phyloP scores from a whole-genome alignment of 306 rosid species.

The Acacia acuminata region DNA sequence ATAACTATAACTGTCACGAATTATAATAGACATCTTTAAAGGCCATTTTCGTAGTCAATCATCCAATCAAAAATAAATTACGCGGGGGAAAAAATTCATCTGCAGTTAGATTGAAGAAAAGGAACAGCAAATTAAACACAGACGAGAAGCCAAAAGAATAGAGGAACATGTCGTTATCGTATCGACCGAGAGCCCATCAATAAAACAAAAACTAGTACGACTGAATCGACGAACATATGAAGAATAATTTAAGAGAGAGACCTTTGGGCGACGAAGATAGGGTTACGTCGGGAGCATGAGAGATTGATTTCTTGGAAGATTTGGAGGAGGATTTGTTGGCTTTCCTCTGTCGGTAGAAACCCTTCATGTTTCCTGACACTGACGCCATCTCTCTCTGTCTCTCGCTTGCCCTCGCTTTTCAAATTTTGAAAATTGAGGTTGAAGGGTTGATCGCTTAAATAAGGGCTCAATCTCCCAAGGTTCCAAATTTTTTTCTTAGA shows the following conservation, averaged over 20 bases:
- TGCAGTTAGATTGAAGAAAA: not conserved
- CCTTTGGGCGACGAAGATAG: conserved; percentile 56
- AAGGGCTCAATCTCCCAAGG: not conserved
- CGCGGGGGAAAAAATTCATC: not conserved
- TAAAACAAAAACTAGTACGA: not conserved
- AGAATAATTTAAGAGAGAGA: not conserved
- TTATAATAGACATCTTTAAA: not conserved
- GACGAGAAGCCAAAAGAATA: not conserved
- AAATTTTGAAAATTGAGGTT: conserved; percentile 35
- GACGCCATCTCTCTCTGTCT: conserved; percentile 36
- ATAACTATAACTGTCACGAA: not conserved
- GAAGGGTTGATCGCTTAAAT: not conserved
- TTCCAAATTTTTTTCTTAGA: not conserved
- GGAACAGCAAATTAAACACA: not conserved
- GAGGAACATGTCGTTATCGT: not conserved
- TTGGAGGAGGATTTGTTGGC: conserved; percentile 15
- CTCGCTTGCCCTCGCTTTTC: conserved; percentile 15
- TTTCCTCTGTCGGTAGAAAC: conserved; percentile 66
- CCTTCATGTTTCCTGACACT: conserved; percentile 49
- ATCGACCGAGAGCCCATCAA: not conserved
- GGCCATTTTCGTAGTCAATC: not conserved
- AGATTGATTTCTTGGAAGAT: conserved; percentile 38
- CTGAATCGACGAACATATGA: not conserved
- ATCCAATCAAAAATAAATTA: not conserved
- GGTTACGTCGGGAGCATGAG: conserved; percentile 36